These are phyloP conservation scores for Magnaporthiopsis incrustans DNA, from an alignment of 2,329 filamentous ascomycete genomes.

Conservation along the genomic window DNA sequence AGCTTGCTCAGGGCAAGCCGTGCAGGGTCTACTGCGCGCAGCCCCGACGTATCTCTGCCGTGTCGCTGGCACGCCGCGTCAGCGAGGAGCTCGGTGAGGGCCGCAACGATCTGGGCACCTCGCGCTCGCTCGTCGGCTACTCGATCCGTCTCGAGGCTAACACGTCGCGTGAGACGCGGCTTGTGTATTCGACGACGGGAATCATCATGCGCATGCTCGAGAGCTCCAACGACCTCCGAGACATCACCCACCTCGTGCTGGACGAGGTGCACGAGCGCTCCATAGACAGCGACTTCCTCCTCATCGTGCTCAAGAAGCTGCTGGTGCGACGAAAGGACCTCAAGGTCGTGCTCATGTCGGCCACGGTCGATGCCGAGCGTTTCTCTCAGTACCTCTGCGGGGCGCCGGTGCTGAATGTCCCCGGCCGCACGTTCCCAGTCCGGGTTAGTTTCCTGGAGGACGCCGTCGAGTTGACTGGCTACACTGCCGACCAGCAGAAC, in stretches of 20 bases:
- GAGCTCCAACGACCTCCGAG: constrained; percentile 72
- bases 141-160: constrained; percentile 91
- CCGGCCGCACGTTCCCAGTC: constrained; percentile 89
- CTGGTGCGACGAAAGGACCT: constrained; percentile 69
- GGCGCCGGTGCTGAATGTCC: constrained; percentile 82
- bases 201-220: constrained; percentile 99
- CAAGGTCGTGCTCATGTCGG: constrained; percentile 95
- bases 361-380: constrained; percentile 84
- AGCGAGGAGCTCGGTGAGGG: constrained; percentile 90
- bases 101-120: constrained; percentile 72
- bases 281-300: constrained; percentile 92
- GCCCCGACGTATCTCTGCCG: constrained; percentile 89
- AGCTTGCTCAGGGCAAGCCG: constrained; percentile 67
- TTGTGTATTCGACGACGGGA: constrained; percentile 83
- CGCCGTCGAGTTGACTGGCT: constrained; percentile 79
- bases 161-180: constrained; percentile 67
- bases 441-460: constrained; percentile 85
- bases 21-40: constrained; percentile 97
- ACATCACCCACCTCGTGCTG: constrained; percentile 90
- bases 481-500: constrained; percentile 45
- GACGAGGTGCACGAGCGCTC: constrained; percentile 96
- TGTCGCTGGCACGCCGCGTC: constrained; percentile 85
- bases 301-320: constrained; percentile 84
- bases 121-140: constrained; percentile 81
- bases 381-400: constrained; percentile 84